Evolutionary conservation across 2,329 filamentous ascomycete species (phyloP).

Genomic region (Aureobasidium sp.): DNA sequence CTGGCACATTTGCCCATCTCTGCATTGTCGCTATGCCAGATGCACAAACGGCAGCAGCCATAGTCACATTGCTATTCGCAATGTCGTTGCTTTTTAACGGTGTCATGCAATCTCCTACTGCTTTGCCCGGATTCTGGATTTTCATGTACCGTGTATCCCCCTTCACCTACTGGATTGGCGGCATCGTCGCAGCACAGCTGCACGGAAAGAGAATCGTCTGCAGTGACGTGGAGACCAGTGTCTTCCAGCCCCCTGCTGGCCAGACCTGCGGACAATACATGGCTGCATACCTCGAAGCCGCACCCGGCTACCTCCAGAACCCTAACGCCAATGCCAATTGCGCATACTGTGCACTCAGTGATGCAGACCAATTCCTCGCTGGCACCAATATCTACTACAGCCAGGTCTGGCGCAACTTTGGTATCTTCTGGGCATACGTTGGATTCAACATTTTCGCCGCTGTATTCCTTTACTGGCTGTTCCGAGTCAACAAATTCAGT

Average conservation of each 20-base stretch:
- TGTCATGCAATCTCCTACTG: slow-evolving; percentile 52
- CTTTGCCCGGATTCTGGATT: slow-evolving; percentile 65
- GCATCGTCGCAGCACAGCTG: slow-evolving; percentile 37
- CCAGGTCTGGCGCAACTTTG: slow-evolving; percentile 62
- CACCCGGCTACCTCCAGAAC: slow-evolving; percentile 39
- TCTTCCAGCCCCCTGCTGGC: slow-evolving; percentile 35
- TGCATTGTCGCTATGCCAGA: slow-evolving; percentile 63
- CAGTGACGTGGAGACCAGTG: slow-evolving; percentile 33
- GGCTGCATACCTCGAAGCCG: slow-evolving; percentile 30
- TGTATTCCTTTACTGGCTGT: slow-evolving; percentile 55
- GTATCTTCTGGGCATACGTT: slow-evolving; percentile 61
- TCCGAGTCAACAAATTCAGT: slow-evolving; percentile 39
- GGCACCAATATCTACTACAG: slow-evolving; percentile 36
- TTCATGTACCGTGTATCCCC: slow-evolving; percentile 67
- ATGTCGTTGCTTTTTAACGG: slow-evolving; percentile 45
- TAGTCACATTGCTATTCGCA: slow-evolving; percentile 43
- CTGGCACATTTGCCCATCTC: slow-evolving; percentile 66
- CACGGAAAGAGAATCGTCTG: slow-evolving; percentile 43
- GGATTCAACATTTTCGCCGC: slow-evolving; percentile 56
- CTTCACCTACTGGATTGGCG: slow-evolving; percentile 55
- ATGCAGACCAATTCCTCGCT: slow-evolving; percentile 43
- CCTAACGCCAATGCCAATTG: slow-evolving; percentile 39
- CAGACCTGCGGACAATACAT: slow-evolving; percentile 42
- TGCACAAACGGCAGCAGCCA: slow-evolving; percentile 58
- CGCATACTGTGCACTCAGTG: slow-evolving; percentile 41